Evolutionary conservation across 768 basidiomycete species (phyloP), one percentile per base, ranked within the genome.

Genomic region (Sutorius australiensis): DNA sequence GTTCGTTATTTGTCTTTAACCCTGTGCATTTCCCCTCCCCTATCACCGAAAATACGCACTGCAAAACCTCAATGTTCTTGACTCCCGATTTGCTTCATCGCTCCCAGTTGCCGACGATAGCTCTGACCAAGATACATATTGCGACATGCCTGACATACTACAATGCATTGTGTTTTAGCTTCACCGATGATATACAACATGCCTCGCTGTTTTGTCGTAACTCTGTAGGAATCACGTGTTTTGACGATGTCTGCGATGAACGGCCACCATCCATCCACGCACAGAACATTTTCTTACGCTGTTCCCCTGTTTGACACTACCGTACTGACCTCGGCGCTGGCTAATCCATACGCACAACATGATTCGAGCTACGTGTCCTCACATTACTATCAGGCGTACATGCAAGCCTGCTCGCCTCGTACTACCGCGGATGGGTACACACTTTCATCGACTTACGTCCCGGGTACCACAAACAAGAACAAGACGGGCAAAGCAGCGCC

Each of bases 341-440:
- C 58, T 16, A 71, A 72, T 28, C 67, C 67, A 16, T 69, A 69
- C 40, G 57, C 61, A 5, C 68, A 62, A 49, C 48, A 58, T 19
- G 43, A 63, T 63, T 67, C 67, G 33, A 48, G 63, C n/a, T 63
- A 67, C 44, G 46, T 61, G 42, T 78, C 79, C 36, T 67, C 75
- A 16, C 81, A 83, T 60, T 82, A 83, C 72, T 75, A 76, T 19
- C 81, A 82, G 59, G 81, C 80, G 21, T 81, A 81, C 58, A 51
- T 71, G 56, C 78, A 78, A 57, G 66, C 59, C 41, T 58, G 44
- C 34, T 38, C 58, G 21, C 55, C 68, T 27, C 48, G 57, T 11
- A 66, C 62, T 2, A 72, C 65, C 45, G 30, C 66, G 10, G 66
- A 73, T 45, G 72, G 75, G 37, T 76, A 75, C 51, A 67, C 69